Conservation (phyloP, 352 stramenopile genomes). For the Pythium grandisporangium region DNA sequence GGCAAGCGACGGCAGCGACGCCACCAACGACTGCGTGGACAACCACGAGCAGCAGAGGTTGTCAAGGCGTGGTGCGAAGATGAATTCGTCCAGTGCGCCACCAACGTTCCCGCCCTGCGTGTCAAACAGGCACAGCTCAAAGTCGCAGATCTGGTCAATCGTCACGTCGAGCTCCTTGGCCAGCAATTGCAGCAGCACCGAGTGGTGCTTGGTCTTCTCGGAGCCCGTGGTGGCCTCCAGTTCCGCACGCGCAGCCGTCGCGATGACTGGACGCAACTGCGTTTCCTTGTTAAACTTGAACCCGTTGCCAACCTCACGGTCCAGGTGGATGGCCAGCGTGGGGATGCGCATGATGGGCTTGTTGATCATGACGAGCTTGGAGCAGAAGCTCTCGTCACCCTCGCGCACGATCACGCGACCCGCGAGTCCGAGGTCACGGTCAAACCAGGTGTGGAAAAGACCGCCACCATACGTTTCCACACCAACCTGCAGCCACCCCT, state of each 20-base stretch:
- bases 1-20: constrained; percentile 61
- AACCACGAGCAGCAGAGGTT: constrained; percentile 96
- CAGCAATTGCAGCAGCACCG: constrained; percentile 88
- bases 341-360: constrained; percentile 93
- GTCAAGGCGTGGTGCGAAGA: constrained; percentile 95
- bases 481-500: constrained; percentile 77
- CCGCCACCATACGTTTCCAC: constrained; percentile 86
- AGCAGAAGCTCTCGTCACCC: constrained; percentile 54
- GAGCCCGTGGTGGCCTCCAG: constrained; percentile 70
- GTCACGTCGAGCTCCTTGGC: constrained; percentile 85
- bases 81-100: constrained; percentile 92
- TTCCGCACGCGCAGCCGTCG: constrained; percentile 68
- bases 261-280: constrained; percentile 92
- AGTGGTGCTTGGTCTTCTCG: constrained; percentile 82
- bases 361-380: constrained; percentile 89
- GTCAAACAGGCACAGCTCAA: constrained; percentile 96
- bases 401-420: constrained; percentile 90
- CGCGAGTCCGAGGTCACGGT: constrained; percentile 92
- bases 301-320: constrained; percentile 76
- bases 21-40: constrained; percentile 74
- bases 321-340: constrained; percentile 97
- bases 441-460: constrained; percentile 98
- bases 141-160: constrained; percentile 90
- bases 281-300: constrained; percentile 97
- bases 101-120: constrained; percentile 90